phyloP scores from a whole-genome alignment of 225 moss, liverwort and hornwort species.

The Lunularia cruciata region DNA sequence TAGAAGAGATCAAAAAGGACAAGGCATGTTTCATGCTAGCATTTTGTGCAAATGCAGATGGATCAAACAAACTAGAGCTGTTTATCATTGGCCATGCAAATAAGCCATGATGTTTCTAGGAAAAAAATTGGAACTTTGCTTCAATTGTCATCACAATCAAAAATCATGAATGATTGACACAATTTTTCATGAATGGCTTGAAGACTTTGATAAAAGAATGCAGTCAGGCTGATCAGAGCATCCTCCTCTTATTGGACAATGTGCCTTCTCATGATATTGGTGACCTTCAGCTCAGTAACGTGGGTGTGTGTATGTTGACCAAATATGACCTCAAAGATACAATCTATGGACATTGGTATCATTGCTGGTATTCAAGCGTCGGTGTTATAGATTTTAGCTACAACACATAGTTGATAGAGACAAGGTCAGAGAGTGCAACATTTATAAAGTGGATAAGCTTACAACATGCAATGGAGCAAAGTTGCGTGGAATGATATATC shows the following conservation, averaged over 20 bases:
- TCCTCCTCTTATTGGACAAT: neutral
- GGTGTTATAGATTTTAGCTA: constrained; percentile 4
- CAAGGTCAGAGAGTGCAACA: neutral
- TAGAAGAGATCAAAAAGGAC: too few species aligned
- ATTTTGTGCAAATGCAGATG: too few species aligned
- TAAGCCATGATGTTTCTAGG: too few species aligned
- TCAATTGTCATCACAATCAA: too few species aligned
- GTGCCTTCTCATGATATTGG: neutral
- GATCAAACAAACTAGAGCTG: too few species aligned
- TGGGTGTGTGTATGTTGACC: constrained; percentile 5
- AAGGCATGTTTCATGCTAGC: too few species aligned
- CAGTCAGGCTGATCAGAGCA: neutral
- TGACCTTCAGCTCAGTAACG: neutral
- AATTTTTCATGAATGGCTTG: too few species aligned
- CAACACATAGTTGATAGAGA: constrained; percentile 8
- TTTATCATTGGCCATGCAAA: too few species aligned
- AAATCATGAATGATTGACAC: constrained; percentile 2
- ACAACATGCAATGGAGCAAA: constrained; percentile 14
- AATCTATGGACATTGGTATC: constrained; percentile 11
- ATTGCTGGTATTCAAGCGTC: constrained; percentile 18
- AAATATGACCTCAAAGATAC: constrained; percentile 2
- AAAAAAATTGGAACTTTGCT: too few species aligned
- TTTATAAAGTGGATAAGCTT: constrained; percentile 19
- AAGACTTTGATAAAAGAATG: neutral
- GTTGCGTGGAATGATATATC: constrained; percentile 5